These are phyloP conservation scores for Corylus heterophylla DNA, from an alignment of 306 rosid species.

Conservation along the genomic window DNA sequence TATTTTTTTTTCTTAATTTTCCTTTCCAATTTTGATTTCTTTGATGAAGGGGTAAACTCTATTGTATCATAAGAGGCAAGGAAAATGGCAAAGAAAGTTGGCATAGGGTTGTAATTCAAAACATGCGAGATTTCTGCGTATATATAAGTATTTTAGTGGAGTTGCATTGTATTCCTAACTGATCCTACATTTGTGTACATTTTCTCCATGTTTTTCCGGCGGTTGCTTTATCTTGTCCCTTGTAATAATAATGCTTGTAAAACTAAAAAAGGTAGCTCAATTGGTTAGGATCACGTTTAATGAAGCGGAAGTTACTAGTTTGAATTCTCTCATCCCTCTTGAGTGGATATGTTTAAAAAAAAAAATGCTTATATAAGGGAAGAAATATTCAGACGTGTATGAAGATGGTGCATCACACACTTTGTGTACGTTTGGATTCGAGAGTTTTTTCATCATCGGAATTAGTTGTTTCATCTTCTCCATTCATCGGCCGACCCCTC, in stretches of 20 bases:
- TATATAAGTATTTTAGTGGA: not conserved
- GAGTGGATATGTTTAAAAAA: no score
- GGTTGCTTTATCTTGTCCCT: not conserved
- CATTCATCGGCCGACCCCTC: no score
- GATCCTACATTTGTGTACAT: not conserved
- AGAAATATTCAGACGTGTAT: not conserved
- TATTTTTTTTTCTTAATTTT: constrained; percentile 5
- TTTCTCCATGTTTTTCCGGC: not conserved
- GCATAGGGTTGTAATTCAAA: constrained; percentile 25
- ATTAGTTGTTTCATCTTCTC: no score
- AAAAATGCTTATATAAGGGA: not conserved
- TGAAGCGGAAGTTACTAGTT: no score
- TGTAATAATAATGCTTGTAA: not conserved
- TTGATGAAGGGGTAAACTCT: constrained; percentile 28
- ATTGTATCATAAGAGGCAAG: constrained; percentile 28
- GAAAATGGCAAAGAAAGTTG: constrained; percentile 17
- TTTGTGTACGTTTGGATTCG: no score
- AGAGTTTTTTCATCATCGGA: no score
- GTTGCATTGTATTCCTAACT: not conserved
- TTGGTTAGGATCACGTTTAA: no score
- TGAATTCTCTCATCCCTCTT: no score
- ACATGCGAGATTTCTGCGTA: not conserved
- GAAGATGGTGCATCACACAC: not conserved
- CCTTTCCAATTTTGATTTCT: constrained; percentile 7
- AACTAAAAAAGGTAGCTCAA: no score